Conservation (phyloP, 352 stramenopile species). For the Peronospora farinosa region DNA sequence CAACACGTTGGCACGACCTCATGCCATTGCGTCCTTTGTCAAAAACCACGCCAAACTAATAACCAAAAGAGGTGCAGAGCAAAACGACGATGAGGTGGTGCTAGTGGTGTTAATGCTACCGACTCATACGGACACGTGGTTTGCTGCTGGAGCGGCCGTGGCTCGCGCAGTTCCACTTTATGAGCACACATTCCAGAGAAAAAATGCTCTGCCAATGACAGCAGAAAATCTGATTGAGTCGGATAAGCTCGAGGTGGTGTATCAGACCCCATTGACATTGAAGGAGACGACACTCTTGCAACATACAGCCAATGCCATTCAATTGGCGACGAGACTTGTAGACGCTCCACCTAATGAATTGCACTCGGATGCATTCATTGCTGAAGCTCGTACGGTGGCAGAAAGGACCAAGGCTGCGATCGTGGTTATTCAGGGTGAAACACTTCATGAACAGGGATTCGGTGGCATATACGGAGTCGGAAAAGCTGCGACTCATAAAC, state of each 20-base stretch:
- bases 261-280: constrained; percentile 29
- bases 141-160: constrained; percentile 50
- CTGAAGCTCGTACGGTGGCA: constrained; percentile 58
- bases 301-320: constrained; percentile 75
- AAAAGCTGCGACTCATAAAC: constrained; percentile 83
- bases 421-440: constrained; percentile 86
- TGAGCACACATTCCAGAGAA: constrained; percentile 41
- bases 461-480: constrained; percentile 91
- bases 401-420: constrained; percentile 56
- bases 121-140: constrained; percentile 46
- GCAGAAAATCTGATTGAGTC: constrained; percentile 17
- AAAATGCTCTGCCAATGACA: constrained; percentile 27
- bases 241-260: constrained; percentile 51
- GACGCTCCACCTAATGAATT: constrained; percentile 89
- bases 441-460: constrained; percentile 85
- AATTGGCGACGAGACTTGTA: constrained; percentile 82
- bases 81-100: constrained; percentile 28
- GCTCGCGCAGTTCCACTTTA: constrained; percentile 44
- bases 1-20: constrained; percentile 64
- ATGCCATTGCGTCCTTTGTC: constrained; percentile 65
- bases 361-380: constrained; percentile 83
- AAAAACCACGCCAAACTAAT: constrained; percentile 40
- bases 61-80: constrained; percentile 10
- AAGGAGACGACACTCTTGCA: constrained; percentile 37
- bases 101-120: constrained; percentile 56